Evolutionary conservation across 2,329 filamentous ascomycete genomes (phyloP), one percentile per base, ranked within the genome.

Genomic region (Ustulina deusta): DNA sequence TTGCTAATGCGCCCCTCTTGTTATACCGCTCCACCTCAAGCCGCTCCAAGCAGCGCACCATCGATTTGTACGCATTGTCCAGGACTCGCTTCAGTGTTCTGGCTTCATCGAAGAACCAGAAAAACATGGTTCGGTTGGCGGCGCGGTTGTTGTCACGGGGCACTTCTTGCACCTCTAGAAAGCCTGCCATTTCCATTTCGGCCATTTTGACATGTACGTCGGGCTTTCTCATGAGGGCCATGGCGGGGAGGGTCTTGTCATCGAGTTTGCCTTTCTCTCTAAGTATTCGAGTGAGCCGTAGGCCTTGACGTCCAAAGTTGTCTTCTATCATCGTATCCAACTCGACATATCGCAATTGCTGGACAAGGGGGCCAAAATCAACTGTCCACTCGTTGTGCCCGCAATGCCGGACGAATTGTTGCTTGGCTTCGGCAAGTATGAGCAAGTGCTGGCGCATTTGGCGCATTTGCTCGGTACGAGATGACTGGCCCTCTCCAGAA

Each of bases 131-230:
- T 60, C 93, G 89, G 69, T 90, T 92, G 0, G 94, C 93, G 74
- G 92, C 88, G 38, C 94, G 90, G 69, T 90, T 91, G 71, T 91
- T 91, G 75, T 98, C 95, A 72, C 93, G 92, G 0, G 96, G 96
- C 0, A 99, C 91, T 81, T 99, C 96, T 79, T 99, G 96, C 6
- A 97, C 89, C 72, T 98, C 93, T 13, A 97, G 89, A 68, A 96
- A 90, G 1, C 96, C 95, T 20, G 90, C 89, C 78, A 93, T 90
- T 73, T 97, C 93, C 86, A 99, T 92, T 69, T 90, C 89, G 15
- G 93, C 90, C 80, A 98, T 90, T 69, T 94, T 91, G 65, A 91
- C 89, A 54, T 96, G 93, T 27, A 98, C 89, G 61, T 97, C 93
- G 65, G 91, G 90, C 74, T 95, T 93, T 65, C 91, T 91, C 83